Evolutionary conservation across 257 asterid genomes (phyloP).

Genomic region (Paulownia fortunei): DNA sequence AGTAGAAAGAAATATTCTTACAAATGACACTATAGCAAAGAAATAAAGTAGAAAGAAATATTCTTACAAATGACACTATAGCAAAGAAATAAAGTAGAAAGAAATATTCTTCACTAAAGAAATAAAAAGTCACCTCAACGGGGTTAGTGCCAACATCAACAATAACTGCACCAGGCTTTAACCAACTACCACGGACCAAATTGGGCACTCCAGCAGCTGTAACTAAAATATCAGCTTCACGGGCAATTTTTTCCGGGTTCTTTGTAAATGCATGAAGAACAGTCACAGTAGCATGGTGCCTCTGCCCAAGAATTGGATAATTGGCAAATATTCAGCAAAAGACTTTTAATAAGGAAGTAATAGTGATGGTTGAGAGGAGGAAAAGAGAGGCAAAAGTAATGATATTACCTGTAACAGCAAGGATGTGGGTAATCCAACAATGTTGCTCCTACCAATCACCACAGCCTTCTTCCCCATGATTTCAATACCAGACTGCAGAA

Average conservation of each 20-base stretch:
- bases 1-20: too few species aligned
- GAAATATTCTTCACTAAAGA: too few species aligned
- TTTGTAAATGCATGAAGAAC: constrained; percentile 64
- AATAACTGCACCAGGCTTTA: constrained; percentile 87
- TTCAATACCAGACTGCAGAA: constrained; percentile 62
- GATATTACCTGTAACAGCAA: constrained; percentile 76
- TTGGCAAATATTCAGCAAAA: constrained; percentile 21
- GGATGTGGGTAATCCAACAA: constrained; percentile 83
- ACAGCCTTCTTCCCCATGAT: constrained; percentile 71
- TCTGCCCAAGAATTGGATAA: constrained; percentile 56
- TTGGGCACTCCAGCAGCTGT: constrained; percentile 89
- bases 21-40: not conserved
- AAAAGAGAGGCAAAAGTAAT: constrained; percentile 10
- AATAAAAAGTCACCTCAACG: constrained; percentile 59
- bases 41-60: constrained; percentile 5
- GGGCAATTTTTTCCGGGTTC: constrained; percentile 65
- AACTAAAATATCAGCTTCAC: constrained; percentile 87
- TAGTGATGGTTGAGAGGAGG: not conserved
- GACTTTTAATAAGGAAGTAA: constrained; percentile 12
- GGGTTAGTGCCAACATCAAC: constrained; percentile 88
- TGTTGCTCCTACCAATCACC: constrained; percentile 86
- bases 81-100: not conserved
- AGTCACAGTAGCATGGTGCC: constrained; percentile 93
- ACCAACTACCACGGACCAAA: constrained; percentile 85
- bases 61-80: not conserved